Evolutionary conservation across 257 asterid species (phyloP), one percentile per base, ranked within the genome.

Genomic region (Nicotiana benthamiana): DNA sequence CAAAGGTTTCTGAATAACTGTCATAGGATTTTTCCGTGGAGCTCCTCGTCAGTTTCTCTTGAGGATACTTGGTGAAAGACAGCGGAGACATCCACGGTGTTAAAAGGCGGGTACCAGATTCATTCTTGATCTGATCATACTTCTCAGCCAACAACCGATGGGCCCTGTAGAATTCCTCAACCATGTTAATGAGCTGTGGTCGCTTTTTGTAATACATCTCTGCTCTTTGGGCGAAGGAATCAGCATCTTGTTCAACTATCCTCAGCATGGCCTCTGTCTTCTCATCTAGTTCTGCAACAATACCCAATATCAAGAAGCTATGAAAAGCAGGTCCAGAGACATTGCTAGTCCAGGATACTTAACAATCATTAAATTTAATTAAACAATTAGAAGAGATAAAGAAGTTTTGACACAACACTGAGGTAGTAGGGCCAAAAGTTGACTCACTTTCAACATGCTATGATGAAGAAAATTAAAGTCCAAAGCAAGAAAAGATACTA

Each of bases 131-230:
- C 36, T 85, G 95, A 83, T 95, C 98, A 22, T 82, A 90, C 62
- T 89, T 80, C 89, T 93, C 99, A 0, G 95, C 99, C 59, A 95
- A 82, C 0, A 90, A 90, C n/a, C 98, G 97, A 84, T 95, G 97
- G 26, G 93, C 81, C 3, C 94, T 84, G 27, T 95, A 91, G 75
- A 93, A 90, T 5, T 92, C 99, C 61, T 91, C 92, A 3, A 95
- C 97, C 97, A 95, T 89, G 89, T 81, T 87, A 4, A 93, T 80
- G 48, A 95, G 97, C 87, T 95, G 93, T 0, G 99, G 99, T 61
- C 98, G 85, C 87, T 91, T 92, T 90, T 81, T 87, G 90, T 91
- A 93, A 85, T 91, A 95, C 98, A 95, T 93, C 67, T 93, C 99
- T 61, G 97, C 97, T 7, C 98, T 92, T 65, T 92, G 94, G 8